These are phyloP conservation scores for Phaeosphaeriaceae sp. DNA, from an alignment of 2,329 filamentous ascomycete genomes.

Conservation along the genomic window DNA sequence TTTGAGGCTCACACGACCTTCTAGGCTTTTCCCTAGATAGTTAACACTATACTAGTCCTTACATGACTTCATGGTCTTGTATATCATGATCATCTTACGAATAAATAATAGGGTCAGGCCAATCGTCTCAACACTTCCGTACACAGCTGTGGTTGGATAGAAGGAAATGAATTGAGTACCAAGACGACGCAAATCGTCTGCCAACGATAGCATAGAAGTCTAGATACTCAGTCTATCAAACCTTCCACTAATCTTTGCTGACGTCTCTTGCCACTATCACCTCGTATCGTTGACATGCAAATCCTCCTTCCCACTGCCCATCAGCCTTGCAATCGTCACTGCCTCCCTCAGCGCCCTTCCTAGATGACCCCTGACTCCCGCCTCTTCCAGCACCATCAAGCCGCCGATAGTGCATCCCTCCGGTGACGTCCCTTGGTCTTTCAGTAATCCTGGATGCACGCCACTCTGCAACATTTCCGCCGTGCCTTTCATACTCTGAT, in stretches of 20 bases:
- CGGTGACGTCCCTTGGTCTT: constrained; percentile 38
- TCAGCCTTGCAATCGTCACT: constrained; percentile 54
- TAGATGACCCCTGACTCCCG: constrained; percentile 32
- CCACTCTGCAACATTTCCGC: constrained; percentile 40
- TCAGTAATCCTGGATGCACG: constrained; percentile 34
- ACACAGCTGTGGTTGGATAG: no score
- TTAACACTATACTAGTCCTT: no score
- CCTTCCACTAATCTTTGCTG: background rate
- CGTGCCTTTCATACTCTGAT: constrained; percentile 41
- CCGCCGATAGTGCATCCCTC: constrained; percentile 45
- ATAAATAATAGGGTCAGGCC: no score
- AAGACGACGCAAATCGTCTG: no score
- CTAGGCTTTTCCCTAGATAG: no score
- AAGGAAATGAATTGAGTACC: no score
- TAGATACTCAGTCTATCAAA: background rate
- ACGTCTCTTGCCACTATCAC: background rate
- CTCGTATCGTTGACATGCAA: constrained; percentile 54
- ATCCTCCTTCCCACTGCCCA: constrained; percentile 41
- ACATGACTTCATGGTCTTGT: no score
- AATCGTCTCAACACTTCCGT: no score
- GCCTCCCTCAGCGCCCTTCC: constrained; percentile 55
- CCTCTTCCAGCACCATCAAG: constrained; percentile 43
- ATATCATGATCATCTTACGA: no score
- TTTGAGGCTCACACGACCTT: no score
- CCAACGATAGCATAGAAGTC: no score